Conservation (phyloP, 176 grass and related monocot genomes). For the Chrysopogon serrulatus region DNA sequence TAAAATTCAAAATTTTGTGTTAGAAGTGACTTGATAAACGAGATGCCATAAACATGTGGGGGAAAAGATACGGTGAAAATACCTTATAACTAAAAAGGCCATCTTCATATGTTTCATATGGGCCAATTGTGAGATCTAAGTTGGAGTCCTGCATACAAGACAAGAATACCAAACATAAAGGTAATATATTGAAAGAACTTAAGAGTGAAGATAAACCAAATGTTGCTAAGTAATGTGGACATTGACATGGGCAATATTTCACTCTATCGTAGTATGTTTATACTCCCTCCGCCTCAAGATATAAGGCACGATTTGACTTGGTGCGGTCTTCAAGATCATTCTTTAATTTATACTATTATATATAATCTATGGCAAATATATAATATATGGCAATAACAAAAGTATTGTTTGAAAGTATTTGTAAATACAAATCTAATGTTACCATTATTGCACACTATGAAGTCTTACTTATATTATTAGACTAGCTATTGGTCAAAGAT, state of each 20-base stretch:
- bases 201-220: neutral
- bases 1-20: neutral
- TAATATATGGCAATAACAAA: too few species aligned
- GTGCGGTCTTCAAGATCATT: too few species aligned
- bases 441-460: too few species aligned
- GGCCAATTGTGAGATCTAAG: slow-evolving; percentile 93
- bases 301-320: too few species aligned
- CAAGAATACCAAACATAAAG: slow-evolving; percentile 22
- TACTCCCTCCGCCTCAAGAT: too few species aligned
- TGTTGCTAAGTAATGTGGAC: neutral
- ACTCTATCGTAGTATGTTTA: neutral
- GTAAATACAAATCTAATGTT: too few species aligned
- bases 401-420: too few species aligned
- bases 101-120: slow-evolving; percentile 98
- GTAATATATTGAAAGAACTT: slow-evolving; percentile 9
- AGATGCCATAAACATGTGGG: neutral
- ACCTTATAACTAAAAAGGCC: slow-evolving; percentile 96
- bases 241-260: neutral
- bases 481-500: too few species aligned
- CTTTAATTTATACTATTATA: too few species aligned
- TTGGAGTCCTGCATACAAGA: slow-evolving; percentile 71
- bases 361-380: too few species aligned
- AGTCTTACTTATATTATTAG: too few species aligned
- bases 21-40: neutral
- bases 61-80: slow-evolving; percentile 13